phyloP scores from a whole-genome alignment of 148 eudicot genomes.

The Rhododendron williamsianum region DNA sequence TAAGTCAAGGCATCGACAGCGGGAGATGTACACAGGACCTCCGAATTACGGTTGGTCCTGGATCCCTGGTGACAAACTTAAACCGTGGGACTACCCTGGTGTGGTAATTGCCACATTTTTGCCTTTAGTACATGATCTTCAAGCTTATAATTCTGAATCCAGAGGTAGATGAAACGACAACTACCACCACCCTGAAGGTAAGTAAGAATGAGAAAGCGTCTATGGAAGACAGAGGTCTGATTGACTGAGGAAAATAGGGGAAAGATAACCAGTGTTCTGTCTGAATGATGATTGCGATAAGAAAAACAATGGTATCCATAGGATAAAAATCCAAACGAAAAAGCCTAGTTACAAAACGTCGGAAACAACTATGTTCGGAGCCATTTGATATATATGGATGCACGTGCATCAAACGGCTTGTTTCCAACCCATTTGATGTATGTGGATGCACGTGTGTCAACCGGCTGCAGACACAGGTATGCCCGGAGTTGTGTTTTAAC shows the following conservation, averaged over 20 bases:
- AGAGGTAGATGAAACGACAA: not conserved
- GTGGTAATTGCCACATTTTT: not conserved
- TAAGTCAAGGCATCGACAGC: not conserved
- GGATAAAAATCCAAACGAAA: not conserved
- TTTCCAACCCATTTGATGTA: not conserved
- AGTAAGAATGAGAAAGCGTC: not conserved
- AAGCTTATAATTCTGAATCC: not conserved
- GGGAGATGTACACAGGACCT: not conserved
- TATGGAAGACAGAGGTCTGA: not conserved
- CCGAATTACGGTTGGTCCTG: not conserved
- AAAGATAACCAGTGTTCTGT: not conserved
- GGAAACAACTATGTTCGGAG: not conserved
- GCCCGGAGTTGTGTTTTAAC: no score
- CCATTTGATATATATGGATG: not conserved
- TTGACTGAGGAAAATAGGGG: not conserved
- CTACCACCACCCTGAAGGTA: not conserved
- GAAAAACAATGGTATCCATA: not conserved
- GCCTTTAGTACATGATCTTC: not conserved
- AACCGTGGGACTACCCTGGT: not conserved
- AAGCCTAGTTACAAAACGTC: not conserved
- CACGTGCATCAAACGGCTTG: not conserved
- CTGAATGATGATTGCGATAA: not conserved
- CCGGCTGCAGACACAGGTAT: not conserved
- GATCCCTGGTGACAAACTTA: not conserved
- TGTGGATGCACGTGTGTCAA: not conserved